phyloP scores from a whole-genome alignment of 176 grass and related monocot genomes.

The Typha latifolia region DNA sequence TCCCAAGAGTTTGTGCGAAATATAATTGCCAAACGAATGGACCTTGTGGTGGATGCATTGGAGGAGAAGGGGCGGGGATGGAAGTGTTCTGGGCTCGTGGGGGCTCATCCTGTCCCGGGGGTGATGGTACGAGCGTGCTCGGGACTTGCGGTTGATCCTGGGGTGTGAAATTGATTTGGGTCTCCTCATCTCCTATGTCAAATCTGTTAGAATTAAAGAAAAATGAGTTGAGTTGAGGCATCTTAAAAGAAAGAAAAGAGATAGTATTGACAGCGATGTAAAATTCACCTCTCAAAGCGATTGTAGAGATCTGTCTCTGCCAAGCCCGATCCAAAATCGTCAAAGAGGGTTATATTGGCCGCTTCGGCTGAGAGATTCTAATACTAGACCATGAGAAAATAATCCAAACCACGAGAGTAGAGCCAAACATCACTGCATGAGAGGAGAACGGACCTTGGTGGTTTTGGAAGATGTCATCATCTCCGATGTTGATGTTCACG shows the following conservation, averaged over 20 bases:
- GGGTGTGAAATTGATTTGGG: constrained; percentile 44
- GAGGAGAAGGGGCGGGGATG: constrained; percentile 15
- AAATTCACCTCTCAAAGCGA: constrained; percentile 66
- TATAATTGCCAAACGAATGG: neutral
- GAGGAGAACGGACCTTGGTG: constrained; percentile 66
- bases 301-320: constrained; percentile 49
- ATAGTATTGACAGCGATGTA: constrained; percentile 9
- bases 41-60: constrained; percentile 52
- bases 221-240: neutral
- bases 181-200: constrained; percentile 85
- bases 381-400: neutral
- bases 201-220: constrained; percentile 33
- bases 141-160: constrained; percentile 34
- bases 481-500: constrained; percentile 56
- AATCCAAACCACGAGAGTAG: neutral
- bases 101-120: constrained; percentile 38
- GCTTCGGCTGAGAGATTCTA: constrained; percentile 35
- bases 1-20: no score
- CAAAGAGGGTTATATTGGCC: constrained; percentile 63
- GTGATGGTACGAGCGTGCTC: constrained; percentile 42
- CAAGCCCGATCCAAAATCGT: constrained; percentile 42
- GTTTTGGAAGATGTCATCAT: constrained; percentile 41
- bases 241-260: constrained; percentile 12
- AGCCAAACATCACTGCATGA: neutral
- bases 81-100: constrained; percentile 24